Conservation (phyloP, 306 rosid genomes). For the Biancaea sappan region DNA sequence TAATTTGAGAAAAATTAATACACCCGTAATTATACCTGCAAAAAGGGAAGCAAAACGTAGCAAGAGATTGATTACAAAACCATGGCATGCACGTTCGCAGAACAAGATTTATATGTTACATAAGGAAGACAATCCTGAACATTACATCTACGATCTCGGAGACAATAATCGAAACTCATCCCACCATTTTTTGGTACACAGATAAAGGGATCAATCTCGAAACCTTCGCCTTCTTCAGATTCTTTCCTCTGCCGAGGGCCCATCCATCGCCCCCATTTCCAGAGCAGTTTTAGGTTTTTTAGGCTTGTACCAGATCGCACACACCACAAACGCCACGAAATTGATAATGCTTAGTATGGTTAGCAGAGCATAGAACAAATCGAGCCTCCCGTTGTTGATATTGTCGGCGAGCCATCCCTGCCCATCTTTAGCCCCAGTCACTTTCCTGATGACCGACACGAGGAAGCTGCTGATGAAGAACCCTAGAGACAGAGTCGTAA, state of each 20-base stretch:
- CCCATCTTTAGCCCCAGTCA: constrained; percentile 54
- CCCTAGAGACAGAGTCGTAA: constrained; percentile 81
- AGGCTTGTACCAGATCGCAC: constrained; percentile 70
- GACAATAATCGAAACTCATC: constrained; percentile 15
- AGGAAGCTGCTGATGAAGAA: constrained; percentile 86
- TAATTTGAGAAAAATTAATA: too few species aligned
- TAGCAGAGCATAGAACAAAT: constrained; percentile 75
- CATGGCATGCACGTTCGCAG: neutral
- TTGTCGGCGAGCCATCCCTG: constrained; percentile 84
- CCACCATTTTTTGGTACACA: constrained; percentile 22
- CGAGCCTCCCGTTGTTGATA: constrained; percentile 81
- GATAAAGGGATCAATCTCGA: neutral
- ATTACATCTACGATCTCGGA: constrained; percentile 23
- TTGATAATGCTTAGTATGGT: constrained; percentile 61
- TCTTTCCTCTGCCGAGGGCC: constrained; percentile 46
- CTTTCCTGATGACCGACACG: constrained; percentile 64
- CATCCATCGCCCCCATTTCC: constrained; percentile 48
- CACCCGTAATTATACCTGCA: too few species aligned
- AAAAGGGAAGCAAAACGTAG: too few species aligned
- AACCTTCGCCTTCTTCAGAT: constrained; percentile 37
- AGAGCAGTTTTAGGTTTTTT: constrained; percentile 43
- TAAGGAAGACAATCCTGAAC: constrained; percentile 25
- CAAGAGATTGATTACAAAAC: neutral
- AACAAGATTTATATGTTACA: constrained; percentile 33
- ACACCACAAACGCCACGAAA: constrained; percentile 57